Evolutionary conservation across 306 rosid species (phyloP).

Genomic region (Malus sieversii): DNA sequence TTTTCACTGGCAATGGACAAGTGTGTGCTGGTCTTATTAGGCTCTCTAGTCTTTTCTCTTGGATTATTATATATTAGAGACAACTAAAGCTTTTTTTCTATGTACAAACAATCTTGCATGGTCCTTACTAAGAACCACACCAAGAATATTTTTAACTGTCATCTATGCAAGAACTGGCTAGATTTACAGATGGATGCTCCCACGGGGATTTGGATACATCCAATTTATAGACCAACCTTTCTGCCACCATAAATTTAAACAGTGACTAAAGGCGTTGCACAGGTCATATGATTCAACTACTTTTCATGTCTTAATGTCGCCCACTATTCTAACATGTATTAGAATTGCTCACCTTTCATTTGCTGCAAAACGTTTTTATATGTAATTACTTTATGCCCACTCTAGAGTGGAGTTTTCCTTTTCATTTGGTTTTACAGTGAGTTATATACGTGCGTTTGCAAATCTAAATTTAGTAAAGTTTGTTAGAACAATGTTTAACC

Average conservation of each 20-base stretch:
- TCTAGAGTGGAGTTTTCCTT: not conserved
- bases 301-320: constrained; percentile 59
- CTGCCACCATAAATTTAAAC: constrained; percentile 7
- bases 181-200: constrained; percentile 10
- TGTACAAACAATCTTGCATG: not conserved
- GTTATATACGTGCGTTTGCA: not conserved
- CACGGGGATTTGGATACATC: constrained; percentile 14
- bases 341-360: constrained; percentile 35
- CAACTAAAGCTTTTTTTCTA: not conserved
- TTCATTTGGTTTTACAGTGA: not conserved
- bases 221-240: constrained; percentile 3
- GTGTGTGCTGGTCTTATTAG: not conserved
- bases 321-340: constrained; percentile 55
- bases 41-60: not conserved
- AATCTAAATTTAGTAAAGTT: too few species aligned
- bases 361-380: constrained; percentile 19
- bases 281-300: constrained; percentile 40
- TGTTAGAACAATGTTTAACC: not conserved
- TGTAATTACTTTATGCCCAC: not conserved
- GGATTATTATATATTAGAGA: not conserved
- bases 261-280: constrained; percentile 15
- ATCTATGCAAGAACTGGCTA: not conserved
- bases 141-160: constrained; percentile 2
- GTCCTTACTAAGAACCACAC: not conserved
- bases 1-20: not conserved